Evolutionary conservation across 805 yeast species (phyloP).

Genomic region (Metschnikowia arizonensis): DNA sequence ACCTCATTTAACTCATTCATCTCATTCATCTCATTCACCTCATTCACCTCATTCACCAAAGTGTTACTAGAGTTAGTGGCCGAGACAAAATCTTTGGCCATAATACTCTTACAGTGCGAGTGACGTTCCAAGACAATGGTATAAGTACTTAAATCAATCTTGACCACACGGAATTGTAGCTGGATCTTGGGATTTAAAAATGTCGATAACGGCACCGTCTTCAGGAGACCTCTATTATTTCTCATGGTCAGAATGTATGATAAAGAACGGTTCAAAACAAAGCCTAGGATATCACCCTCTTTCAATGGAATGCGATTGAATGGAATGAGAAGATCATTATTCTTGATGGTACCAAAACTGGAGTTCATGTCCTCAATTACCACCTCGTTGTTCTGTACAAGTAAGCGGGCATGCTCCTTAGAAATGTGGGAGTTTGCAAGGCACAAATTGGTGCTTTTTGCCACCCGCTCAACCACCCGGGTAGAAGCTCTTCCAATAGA

Average conservation of each 20-base stretch:
- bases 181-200: constrained; percentile 13
- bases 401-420: constrained; percentile 33
- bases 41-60: no score
- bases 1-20: no score
- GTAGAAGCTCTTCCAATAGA: constrained; percentile 29
- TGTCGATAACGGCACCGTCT: constrained; percentile 8
- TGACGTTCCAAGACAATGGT: constrained; percentile 6
- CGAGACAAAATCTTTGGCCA: not conserved
- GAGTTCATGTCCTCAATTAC: constrained; percentile 30
- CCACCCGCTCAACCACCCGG: constrained; percentile 24
- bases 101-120: not conserved
- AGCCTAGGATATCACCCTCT: constrained; percentile 31
- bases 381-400: constrained; percentile 18
- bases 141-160: constrained; percentile 1
- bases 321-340: constrained; percentile 25
- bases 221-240: constrained; percentile 1
- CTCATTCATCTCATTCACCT: not conserved
- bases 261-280: constrained; percentile 33
- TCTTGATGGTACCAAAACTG: constrained; percentile 38
- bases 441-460: constrained; percentile 28
- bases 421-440: constrained; percentile 36
- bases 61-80: not conserved
- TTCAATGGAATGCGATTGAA: constrained; percentile 8
- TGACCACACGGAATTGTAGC: constrained; percentile 8
- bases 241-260: constrained; percentile 6